A percentile compares a stretch with the other conserved stretches of the same genome.
Evolutionary conservation across 2,329 filamentous ascomycete species (phyloP).

Genomic region (Rhytidhysteron rufulum): DNA sequence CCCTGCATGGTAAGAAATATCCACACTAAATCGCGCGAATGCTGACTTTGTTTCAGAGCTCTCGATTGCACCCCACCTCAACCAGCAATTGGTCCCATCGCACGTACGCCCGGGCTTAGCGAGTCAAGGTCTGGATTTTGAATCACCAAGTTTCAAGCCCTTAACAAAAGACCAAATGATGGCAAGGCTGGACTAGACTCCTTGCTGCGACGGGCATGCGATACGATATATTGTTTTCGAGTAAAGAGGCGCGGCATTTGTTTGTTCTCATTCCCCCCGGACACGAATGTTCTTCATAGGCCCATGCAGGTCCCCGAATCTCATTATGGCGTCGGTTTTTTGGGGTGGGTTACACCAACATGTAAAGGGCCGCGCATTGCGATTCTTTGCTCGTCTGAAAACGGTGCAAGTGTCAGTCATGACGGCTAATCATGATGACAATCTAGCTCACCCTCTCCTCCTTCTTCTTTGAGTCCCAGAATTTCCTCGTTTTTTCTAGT

Average conservation of each 20-base stretch:
- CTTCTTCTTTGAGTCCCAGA: slow-evolving; percentile 24
- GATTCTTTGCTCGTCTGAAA: slow-evolving; percentile 36
- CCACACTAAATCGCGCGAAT: background rate
- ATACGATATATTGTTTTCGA: slow-evolving; percentile 39
- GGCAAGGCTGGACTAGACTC: slow-evolving; percentile 86
- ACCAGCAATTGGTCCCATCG: slow-evolving; percentile 79
- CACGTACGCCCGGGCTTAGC: slow-evolving; percentile 74
- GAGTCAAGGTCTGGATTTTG: slow-evolving; percentile 80
- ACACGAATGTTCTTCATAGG: slow-evolving; percentile 26
- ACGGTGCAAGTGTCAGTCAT: slow-evolving; percentile 34
- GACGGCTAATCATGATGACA: slow-evolving; percentile 25
- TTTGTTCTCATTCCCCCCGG: slow-evolving; percentile 28
- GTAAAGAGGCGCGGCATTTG: slow-evolving; percentile 33
- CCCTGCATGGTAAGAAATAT: slow-evolving; percentile 72
- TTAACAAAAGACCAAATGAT: slow-evolving; percentile 95
- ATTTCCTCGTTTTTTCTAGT: slow-evolving; percentile 23
- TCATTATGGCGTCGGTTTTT: slow-evolving; percentile 33
- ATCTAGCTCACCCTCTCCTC: slow-evolving; percentile 29
- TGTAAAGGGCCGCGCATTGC: slow-evolving; percentile 31
- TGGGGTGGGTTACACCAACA: slow-evolving; percentile 28
- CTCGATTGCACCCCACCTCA: slow-evolving; percentile 87
- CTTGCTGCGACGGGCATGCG: slow-evolving; percentile 21
- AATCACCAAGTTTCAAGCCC: slow-evolving; percentile 74
- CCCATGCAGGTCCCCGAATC: slow-evolving; percentile 31
- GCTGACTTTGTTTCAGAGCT: slow-evolving; percentile 63